phyloP scores from a whole-genome alignment of 495 filamentous ascomycete genomes.

The Amorphotheca resinae region DNA sequence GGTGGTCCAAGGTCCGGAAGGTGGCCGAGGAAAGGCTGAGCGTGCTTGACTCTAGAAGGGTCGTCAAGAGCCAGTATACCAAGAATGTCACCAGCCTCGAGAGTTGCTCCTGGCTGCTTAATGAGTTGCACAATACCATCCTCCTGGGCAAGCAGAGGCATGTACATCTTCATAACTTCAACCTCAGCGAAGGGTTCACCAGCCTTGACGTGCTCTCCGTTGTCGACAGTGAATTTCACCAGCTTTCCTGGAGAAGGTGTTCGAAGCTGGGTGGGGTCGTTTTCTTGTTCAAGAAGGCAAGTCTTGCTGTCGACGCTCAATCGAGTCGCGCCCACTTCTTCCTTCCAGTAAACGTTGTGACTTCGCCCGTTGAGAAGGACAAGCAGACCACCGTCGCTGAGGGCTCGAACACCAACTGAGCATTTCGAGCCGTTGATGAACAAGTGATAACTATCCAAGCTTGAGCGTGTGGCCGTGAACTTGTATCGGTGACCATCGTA shows the following conservation, averaged over 20 bases:
- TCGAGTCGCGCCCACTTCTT: conserved; percentile 90
- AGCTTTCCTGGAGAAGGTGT: conserved; percentile 95
- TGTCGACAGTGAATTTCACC: conserved; percentile 96
- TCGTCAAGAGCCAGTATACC: conserved; percentile 95
- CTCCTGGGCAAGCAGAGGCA: conserved; percentile 94
- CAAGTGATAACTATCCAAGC: conserved; percentile 87
- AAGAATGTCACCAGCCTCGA: conserved; percentile 97
- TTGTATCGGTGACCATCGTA: conserved; percentile 95
- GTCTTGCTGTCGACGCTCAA: conserved; percentile 97
- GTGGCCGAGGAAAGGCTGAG: conserved; percentile 88
- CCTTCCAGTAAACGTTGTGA: conserved; percentile 99
- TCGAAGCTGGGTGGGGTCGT: conserved; percentile 93
- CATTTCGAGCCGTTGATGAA: conserved; percentile 99
- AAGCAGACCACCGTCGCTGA: conserved; percentile 90
- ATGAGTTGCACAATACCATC: conserved; percentile 96
- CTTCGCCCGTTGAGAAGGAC: conserved; percentile 79
- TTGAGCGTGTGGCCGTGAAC: conserved; percentile 92
- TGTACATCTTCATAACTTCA: conserved; percentile 99
- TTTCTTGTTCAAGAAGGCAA: conserved; percentile 95
- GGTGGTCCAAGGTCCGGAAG: conserved; percentile 81
- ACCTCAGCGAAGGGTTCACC: conserved; percentile 94
- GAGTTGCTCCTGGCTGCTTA: conserved; percentile 96
- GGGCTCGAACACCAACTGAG: conserved; percentile 79
- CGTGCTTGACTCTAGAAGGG: conserved; percentile 91
- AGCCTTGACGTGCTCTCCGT: conserved; percentile 85